phyloP scores from a whole-genome alignment of 371 early-diverging fungal species.

The Saksenaea vasiformis region DNA sequence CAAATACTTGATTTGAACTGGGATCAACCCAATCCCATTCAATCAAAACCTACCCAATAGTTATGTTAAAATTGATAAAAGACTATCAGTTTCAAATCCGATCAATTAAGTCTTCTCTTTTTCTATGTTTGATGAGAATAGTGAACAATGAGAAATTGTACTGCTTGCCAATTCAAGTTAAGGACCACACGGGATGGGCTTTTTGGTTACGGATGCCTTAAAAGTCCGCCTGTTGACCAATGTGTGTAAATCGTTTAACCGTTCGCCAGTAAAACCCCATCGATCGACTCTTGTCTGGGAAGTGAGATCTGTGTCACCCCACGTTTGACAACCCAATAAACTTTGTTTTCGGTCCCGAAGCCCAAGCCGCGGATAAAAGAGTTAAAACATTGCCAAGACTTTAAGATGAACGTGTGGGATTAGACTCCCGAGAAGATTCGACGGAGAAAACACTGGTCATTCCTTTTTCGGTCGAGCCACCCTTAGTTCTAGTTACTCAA shows the following conservation, averaged over 20 bases:
- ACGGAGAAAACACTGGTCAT: neutral
- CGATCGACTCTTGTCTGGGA: conserved; percentile 2
- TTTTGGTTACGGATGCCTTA: neutral
- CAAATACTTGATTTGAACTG: neutral
- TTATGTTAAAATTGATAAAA: neutral
- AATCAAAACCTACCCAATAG: neutral
- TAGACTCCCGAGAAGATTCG: conserved; percentile 1
- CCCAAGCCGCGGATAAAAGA: neutral
- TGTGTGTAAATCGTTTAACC: neutral
- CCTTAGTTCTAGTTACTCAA: neutral
- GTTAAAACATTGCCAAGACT: neutral
- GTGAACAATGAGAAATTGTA: neutral
- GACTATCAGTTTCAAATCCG: neutral
- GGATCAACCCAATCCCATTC: neutral
- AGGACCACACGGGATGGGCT: neutral
- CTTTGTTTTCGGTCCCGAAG: conserved; percentile 3
- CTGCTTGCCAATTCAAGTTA: conserved; percentile 1
- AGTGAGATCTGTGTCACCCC: conserved; percentile 4
- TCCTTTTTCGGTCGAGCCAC: neutral
- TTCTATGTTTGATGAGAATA: neutral
- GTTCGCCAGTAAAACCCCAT: neutral
- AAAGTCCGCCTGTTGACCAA: neutral
- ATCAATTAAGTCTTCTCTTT: neutral
- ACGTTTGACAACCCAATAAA: conserved; percentile 6
- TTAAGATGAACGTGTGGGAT: conserved; percentile 5